Evolutionary conservation across 163 green algal genomes (phyloP).

Genomic region (Scenedesmus sp.): DNA sequence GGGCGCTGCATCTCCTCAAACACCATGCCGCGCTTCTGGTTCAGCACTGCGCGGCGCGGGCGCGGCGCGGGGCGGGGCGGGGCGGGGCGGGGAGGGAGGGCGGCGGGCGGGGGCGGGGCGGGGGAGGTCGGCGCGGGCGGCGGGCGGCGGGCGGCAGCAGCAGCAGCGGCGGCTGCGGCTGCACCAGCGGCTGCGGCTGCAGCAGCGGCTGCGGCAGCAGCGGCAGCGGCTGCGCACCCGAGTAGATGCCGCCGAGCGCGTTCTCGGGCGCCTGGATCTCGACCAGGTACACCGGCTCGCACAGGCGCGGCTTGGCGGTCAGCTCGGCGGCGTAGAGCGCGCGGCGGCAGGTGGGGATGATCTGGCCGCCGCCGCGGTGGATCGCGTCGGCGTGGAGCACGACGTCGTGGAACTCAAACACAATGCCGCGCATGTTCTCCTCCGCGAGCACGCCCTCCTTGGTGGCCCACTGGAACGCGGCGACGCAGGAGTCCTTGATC

Average conservation of each 20-base stretch:
- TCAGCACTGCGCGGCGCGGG: conserved; percentile 80
- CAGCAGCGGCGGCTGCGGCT: background rate
- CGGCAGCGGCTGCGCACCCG: conserved; percentile 14
- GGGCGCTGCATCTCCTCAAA: conserved; percentile 98
- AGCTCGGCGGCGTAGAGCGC: conserved; percentile 96
- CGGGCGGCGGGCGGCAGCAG: background rate
- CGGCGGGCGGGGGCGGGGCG: too few relatives aligned
- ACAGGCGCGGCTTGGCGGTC: conserved; percentile 88
- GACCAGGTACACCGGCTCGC: conserved; percentile 99
- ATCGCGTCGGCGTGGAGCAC: conserved; percentile 98
- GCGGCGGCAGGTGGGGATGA: conserved; percentile 96
- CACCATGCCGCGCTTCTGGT: conserved; percentile 99
- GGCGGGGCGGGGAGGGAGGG: too few relatives aligned
- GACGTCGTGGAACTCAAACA: conserved; percentile 96
- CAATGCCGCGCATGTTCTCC: conserved; percentile 99
- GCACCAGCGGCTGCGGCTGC: too few relatives aligned
- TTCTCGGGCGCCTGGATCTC: conserved; percentile 99
- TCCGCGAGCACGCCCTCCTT: conserved; percentile 97
- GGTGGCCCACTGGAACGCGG: conserved; percentile 98
- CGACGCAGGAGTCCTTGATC: conserved; percentile 98
- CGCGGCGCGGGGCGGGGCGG: too few relatives aligned
- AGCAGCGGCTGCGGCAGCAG: background rate
- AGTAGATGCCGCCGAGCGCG: conserved; percentile 97
- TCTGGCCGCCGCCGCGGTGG: conserved; percentile 97
- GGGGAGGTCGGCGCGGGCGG: background rate